These are phyloP conservation scores for Hericium coralloides DNA, from an alignment of 768 basidiomycete species.

Conservation along the genomic window DNA sequence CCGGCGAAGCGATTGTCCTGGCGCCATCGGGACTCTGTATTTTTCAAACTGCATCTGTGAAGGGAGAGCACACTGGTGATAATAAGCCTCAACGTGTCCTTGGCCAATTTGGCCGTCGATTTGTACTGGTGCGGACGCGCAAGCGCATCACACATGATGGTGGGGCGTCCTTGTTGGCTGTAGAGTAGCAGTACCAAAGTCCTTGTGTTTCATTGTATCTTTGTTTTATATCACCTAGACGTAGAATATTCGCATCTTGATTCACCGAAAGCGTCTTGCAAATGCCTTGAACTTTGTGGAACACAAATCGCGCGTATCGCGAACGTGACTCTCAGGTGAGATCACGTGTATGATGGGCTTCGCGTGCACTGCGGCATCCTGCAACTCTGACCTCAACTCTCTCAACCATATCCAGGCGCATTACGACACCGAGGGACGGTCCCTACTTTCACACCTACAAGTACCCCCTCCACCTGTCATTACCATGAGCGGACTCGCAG, in stretches of 20 bases:
- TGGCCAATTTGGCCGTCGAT: conserved; percentile 46
- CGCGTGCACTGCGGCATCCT: too few species aligned
- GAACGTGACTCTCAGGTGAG: too few species aligned
- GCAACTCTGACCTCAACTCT: too few species aligned
- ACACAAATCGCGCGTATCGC: too few species aligned
- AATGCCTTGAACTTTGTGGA: too few species aligned
- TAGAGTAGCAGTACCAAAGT: background rate
- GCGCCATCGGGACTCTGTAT: conserved; percentile 53
- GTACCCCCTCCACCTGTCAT: background rate
- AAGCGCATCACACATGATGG: conserved; percentile 55
- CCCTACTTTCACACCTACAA: background rate
- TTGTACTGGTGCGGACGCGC: conserved; percentile 52
- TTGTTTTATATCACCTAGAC: too few species aligned
- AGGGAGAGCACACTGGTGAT: background rate
- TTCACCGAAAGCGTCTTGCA: too few species aligned
- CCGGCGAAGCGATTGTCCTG: conserved; percentile 61
- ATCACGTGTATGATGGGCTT: too few species aligned
- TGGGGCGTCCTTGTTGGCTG: conserved; percentile 46
- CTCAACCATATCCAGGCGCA: too few species aligned
- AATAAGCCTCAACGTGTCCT: conserved; percentile 14
- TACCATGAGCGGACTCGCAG: conserved; percentile 73
- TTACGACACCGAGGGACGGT: too few species aligned
- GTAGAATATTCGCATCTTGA: too few species aligned
- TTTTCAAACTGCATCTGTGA: conserved; percentile 19
- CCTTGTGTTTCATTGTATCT: too few species aligned